Conservation (phyloP, 2,329 filamentous ascomycete genomes). For the Blastomyces parvus region DNA sequence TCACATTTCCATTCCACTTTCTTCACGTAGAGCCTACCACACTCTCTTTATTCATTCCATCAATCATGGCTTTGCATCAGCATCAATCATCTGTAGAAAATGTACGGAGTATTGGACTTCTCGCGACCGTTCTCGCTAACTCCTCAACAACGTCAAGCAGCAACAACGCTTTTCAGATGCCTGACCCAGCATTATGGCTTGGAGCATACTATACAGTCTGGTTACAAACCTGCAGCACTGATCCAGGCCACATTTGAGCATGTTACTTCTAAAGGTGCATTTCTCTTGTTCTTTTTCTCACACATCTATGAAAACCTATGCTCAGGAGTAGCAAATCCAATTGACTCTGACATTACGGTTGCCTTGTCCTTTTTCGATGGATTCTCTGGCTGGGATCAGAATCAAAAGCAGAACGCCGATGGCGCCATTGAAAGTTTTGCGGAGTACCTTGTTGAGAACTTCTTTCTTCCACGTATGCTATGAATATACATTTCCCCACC, state of each 20-base stretch:
- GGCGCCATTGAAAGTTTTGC: constrained; percentile 17
- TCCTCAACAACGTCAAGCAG: constrained; percentile 10
- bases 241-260: constrained; percentile 14
- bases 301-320: constrained; percentile 14
- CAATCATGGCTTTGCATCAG: constrained; percentile 3
- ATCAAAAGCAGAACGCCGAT: constrained; percentile 9
- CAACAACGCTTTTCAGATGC: constrained; percentile 9
- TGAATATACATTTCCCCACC: constrained; percentile 6
- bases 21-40: not conserved
- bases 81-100: constrained; percentile 14
- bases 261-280: constrained; percentile 16
- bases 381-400: constrained; percentile 13
- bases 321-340: constrained; percentile 6
- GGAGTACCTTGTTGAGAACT: constrained; percentile 18
- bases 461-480: constrained; percentile 17
- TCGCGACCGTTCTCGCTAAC: constrained; percentile 10
- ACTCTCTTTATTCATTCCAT: not conserved
- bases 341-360: constrained; percentile 8
- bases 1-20: not conserved
- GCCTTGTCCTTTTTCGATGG: constrained; percentile 13
- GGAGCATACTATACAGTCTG: constrained; percentile 10
- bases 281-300: constrained; percentile 17
- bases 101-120: constrained; percentile 12
- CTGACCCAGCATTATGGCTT: constrained; percentile 13
- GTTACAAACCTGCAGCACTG: constrained; percentile 15